A percentile compares a stretch with the other conserved stretches of the same genome.
Conservation (phyloP, 176 grass and related monocot genomes). For the Carex myosuroides region DNA sequence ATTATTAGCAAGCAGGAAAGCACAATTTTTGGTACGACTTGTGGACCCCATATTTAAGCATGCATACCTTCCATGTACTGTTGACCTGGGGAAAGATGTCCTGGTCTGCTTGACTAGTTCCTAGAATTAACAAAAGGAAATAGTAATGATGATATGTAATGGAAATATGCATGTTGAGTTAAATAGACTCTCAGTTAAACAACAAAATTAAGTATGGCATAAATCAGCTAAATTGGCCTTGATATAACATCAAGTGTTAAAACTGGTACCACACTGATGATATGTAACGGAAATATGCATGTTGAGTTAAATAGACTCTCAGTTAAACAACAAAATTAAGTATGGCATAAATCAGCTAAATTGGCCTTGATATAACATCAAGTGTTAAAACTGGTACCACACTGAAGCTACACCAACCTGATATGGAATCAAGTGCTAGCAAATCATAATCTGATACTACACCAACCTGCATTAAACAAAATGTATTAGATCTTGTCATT, state of each 20-base stretch:
- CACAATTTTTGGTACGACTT: neutral
- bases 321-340: neutral
- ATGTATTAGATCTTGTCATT: neutral
- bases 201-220: neutral
- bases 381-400: neutral
- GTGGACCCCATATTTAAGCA: neutral
- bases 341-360: neutral
- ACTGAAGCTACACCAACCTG: slow-evolving; percentile 41
- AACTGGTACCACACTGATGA: neutral
- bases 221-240: neutral
- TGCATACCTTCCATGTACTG: slow-evolving; percentile 85
- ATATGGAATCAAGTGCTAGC: slow-evolving; percentile 78
- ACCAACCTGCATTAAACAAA: slow-evolving; percentile 60
- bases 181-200: neutral
- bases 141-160: neutral
- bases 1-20: slow-evolving; percentile 8
- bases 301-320: neutral
- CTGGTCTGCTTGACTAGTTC: slow-evolving; percentile 41
- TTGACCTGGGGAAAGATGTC: slow-evolving; percentile 88
- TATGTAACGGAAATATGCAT: neutral
- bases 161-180: neutral
- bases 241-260: neutral
- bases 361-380: neutral
- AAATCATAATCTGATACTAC: slow-evolving; percentile 98
- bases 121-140: slow-evolving; percentile 35